Percentiles rank a stretch among this genome's conserved stretches.
Conservation (phyloP, 2,329 filamentous ascomycete genomes). For the Teratosphaeria destructans region DNA sequence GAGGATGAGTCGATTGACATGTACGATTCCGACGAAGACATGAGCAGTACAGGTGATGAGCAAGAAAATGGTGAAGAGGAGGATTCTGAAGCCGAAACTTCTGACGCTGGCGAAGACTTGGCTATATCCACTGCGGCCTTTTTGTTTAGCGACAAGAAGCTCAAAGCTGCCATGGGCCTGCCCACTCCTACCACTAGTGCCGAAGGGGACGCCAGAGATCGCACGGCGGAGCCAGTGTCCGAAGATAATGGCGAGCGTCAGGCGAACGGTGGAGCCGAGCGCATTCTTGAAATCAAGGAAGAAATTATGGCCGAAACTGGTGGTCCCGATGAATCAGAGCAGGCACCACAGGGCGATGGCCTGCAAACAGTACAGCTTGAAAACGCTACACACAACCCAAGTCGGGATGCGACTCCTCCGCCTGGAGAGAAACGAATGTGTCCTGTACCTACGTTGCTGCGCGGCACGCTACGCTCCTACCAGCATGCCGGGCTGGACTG, state of each 20-base stretch:
- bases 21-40: conserved; percentile 28
- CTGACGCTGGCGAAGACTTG: conserved; percentile 15
- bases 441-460: conserved; percentile 58
- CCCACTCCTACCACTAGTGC: conserved; percentile 24
- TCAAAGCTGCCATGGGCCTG: conserved; percentile 19
- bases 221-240: conserved; percentile 4
- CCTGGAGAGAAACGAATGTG: conserved; percentile 12
- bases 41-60: conserved; percentile 23
- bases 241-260: conserved; percentile 1
- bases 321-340: background rate
- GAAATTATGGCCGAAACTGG: background rate
- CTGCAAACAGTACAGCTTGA: background rate
- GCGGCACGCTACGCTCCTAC: conserved; percentile 86
- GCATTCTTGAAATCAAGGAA: background rate
- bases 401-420: conserved; percentile 19
- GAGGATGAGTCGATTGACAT: conserved; percentile 30
- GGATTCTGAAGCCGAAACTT: conserved; percentile 18
- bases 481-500: conserved; percentile 96
- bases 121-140: conserved; percentile 16
- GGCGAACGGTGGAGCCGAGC: background rate
- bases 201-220: conserved; percentile 12
- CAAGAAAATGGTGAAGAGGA: conserved; percentile 23
- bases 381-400: background rate
- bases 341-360: background rate
- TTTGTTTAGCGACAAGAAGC: conserved; percentile 19